Conservation (phyloP, 257 asterid genomes). For the Nicotiana tomentosiformis region DNA sequence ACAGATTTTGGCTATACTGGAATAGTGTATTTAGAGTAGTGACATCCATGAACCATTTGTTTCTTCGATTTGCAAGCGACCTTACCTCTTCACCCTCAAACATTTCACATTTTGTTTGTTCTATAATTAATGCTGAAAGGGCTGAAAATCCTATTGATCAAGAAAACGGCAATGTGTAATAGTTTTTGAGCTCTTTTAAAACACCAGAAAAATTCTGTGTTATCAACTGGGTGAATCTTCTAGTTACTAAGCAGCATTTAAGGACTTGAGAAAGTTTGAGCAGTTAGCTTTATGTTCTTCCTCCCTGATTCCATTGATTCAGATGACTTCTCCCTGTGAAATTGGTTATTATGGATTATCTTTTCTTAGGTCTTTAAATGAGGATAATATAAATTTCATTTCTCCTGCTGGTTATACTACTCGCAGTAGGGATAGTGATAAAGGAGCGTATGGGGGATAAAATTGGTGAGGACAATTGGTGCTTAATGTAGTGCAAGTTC, state of each 20-base stretch:
- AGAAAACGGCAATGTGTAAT: background rate
- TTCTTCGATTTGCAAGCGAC: background rate
- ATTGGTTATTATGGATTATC: no score
- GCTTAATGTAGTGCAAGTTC: constrained; percentile 6
- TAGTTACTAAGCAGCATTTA: background rate
- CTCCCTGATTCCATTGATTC: background rate
- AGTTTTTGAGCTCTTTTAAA: background rate
- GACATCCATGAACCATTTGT: background rate
- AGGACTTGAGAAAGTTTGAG: background rate
- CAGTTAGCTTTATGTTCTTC: background rate
- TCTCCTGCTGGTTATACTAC: background rate
- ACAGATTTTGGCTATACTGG: background rate
- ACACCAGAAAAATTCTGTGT: background rate
- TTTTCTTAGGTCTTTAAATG: background rate
- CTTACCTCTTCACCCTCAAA: background rate
- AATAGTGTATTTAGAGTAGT: background rate
- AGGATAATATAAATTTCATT: background rate
- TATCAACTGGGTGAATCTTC: background rate
- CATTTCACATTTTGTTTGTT: background rate
- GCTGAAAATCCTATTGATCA: background rate
- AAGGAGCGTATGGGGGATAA: background rate
- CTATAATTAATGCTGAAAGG: background rate
- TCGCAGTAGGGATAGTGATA: background rate
- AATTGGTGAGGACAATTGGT: background rate
- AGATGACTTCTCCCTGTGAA: background rate